Base-by-base conservation (phyloP, 495 filamentous ascomycete genomes). In the Sabuloglossum arenarium region DNA sequence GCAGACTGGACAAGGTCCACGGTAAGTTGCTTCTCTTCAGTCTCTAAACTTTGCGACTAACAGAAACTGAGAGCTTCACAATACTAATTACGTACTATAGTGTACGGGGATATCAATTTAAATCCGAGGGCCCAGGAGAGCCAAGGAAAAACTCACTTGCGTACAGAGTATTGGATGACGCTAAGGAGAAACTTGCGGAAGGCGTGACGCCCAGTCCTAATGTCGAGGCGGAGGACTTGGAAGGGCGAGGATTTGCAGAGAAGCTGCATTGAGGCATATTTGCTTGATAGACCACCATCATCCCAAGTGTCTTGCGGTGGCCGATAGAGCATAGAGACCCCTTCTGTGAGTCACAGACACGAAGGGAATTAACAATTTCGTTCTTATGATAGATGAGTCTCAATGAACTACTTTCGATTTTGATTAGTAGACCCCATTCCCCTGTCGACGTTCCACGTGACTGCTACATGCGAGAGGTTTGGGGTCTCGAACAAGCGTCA, bases 31-130 rank as follows among this genome's bases (percentile, higher is more conserved):
- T 24, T 55, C 19, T 30, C 30, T 54, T 16, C 58, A n/a, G 24
- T 34, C 46, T 14, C 9, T 4, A 42, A 21, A 6, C 10, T 47
- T 62, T 16, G 59, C 8, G 16, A 32, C 32, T 19, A 19, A 5
- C 31, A 21, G n/a, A n/a, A n/a, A n/a, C 14, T 8, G n/a, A 6
- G 32, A 6, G 5, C 5, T 23, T 53, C 25, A 24, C 21, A 37
- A 53, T 29, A 37, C 50, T 53, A 6, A 53, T 24, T 53, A 23
- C 24, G 6, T 0, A 29, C 19, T 8, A 49, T 53, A 80, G 80
- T 59, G 71, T 88, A 42, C 77, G 90, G 61, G 90, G 90, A 24
- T 93, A 97, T 60, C 85, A 94, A 61, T 82, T 81, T 58, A 85
- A 84, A 63, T 74, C 79, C 52, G 75, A 79, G 23, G 72, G 79